A percentile compares a stretch with the other conserved stretches of the same genome.
Evolutionary conservation across 208 protist species (phyloP).

Genomic region (Crithidia mellificae): DNA sequence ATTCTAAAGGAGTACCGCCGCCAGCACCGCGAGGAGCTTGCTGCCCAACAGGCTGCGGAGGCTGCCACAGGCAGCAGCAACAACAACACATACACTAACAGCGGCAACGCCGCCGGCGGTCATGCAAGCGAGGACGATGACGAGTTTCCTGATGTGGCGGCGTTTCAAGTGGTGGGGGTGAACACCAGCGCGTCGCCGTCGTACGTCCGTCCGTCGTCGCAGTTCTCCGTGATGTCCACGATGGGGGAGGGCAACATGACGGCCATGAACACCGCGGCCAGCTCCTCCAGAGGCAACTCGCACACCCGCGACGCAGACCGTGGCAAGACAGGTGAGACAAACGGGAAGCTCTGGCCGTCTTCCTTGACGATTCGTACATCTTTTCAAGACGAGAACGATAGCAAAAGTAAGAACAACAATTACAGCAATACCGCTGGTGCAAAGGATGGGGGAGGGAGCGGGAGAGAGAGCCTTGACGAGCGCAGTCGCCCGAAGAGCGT

Average conservation of each 20-base stretch:
- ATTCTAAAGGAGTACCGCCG: conserved; percentile 48
- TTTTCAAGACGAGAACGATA: not conserved
- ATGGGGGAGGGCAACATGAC: conserved; percentile 5
- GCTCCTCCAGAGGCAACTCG: not conserved
- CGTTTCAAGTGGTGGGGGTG: conserved; percentile 8
- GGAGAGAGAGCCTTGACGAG: not conserved
- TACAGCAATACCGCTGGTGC: no score
- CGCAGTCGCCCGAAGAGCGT: not conserved
- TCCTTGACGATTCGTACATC: not conserved
- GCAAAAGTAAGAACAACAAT: no score
- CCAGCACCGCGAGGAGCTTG: conserved; percentile 23
- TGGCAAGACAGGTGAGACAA: not conserved
- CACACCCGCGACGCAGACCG: not conserved
- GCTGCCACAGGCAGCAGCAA: not conserved
- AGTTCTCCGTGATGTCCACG: conserved; percentile 1
- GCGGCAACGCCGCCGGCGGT: not conserved
- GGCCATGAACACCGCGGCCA: not conserved
- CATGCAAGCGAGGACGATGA: conserved; percentile 15
- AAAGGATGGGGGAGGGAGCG: no score
- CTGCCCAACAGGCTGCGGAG: not conserved
- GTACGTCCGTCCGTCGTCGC: not conserved
- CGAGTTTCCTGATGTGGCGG: conserved; percentile 26
- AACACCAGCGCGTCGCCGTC: not conserved
- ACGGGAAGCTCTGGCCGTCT: conserved; percentile 6
- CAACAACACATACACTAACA: not conserved